phyloP scores from a whole-genome alignment of 2,329 filamentous ascomycete species.

The Penicillium sp. region DNA sequence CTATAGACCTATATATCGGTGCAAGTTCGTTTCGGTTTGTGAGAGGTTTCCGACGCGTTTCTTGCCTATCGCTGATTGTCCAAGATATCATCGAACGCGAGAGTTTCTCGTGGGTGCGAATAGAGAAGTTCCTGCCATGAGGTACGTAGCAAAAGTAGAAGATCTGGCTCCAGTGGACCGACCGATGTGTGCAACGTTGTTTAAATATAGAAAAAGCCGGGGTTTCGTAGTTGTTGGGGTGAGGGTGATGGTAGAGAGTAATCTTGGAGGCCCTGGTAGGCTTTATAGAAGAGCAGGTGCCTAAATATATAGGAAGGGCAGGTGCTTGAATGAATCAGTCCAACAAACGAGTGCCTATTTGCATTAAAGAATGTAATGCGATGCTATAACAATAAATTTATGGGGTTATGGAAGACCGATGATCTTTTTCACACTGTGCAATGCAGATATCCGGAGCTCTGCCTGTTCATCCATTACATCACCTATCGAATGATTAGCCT shows the following conservation, averaged over 20 bases:
- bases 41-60: too few relatives aligned
- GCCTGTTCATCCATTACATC: conserved; percentile 20
- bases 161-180: not conserved
- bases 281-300: not conserved
- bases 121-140: not conserved
- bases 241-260: not conserved
- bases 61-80: too few relatives aligned
- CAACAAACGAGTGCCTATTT: not conserved
- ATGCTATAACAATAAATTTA: not conserved
- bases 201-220: not conserved
- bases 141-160: not conserved
- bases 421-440: not conserved
- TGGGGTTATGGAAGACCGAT: not conserved
- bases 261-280: not conserved
- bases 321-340: not conserved
- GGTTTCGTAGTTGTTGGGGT: not conserved
- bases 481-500: conserved; percentile 20
- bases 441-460: not conserved
- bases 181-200: not conserved
- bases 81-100: not conserved
- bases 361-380: not conserved
- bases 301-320: not conserved
- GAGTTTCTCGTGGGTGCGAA: not conserved
- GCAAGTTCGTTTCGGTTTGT: too few relatives aligned
- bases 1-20: too few relatives aligned